phyloP scores from a whole-genome alignment of 306 rosid species.

The Glycine tomentella region DNA sequence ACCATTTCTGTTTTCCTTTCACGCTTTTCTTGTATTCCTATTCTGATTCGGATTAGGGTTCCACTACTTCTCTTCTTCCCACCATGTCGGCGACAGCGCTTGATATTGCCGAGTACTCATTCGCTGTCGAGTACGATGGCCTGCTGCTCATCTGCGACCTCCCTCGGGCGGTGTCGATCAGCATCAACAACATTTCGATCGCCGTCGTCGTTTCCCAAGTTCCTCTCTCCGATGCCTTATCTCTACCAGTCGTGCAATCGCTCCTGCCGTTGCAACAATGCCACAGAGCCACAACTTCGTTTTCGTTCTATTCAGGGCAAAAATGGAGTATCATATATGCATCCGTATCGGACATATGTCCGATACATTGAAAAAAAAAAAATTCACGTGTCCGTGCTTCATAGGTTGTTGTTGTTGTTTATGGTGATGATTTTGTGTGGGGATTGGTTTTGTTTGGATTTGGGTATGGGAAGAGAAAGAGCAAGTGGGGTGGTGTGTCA shows the following conservation, averaged over 20 bases:
- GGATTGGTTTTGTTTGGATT: too few species aligned
- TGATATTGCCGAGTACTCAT: slow-evolving; percentile 66
- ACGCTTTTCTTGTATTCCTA: slow-evolving; percentile 14
- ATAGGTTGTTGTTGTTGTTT: slow-evolving; percentile 16
- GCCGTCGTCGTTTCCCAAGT: slow-evolving; percentile 88
- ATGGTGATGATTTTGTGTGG: too few species aligned
- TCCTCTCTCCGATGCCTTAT: slow-evolving; percentile 59
- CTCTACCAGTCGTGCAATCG: slow-evolving; percentile 93
- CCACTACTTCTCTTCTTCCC: background rate
- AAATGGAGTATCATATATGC: too few species aligned
- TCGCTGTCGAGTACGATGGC: slow-evolving; percentile 92
- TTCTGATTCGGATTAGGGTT: slow-evolving; percentile 54
- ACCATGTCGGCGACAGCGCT: slow-evolving; percentile 68
- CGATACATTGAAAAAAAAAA: too few species aligned
- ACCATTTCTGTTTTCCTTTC: slow-evolving; percentile 30
- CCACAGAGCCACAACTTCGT: too few species aligned
- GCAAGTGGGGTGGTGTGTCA: slow-evolving; percentile 24
- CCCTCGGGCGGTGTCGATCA: slow-evolving; percentile 87
- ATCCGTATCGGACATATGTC: too few species aligned
- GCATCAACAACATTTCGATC: slow-evolving; percentile 84
- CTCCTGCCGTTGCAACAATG: slow-evolving; percentile 61
- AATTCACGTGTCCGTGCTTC: too few species aligned
- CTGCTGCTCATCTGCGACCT: slow-evolving; percentile 80
- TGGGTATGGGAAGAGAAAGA: too few species aligned
- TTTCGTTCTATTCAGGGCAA: too few species aligned